Percentiles rank a stretch among this genome's conserved stretches.
These are phyloP conservation scores for Phytophthora tubulina DNA, from an alignment of 352 stramenopile genomes.

Conservation along the genomic window DNA sequence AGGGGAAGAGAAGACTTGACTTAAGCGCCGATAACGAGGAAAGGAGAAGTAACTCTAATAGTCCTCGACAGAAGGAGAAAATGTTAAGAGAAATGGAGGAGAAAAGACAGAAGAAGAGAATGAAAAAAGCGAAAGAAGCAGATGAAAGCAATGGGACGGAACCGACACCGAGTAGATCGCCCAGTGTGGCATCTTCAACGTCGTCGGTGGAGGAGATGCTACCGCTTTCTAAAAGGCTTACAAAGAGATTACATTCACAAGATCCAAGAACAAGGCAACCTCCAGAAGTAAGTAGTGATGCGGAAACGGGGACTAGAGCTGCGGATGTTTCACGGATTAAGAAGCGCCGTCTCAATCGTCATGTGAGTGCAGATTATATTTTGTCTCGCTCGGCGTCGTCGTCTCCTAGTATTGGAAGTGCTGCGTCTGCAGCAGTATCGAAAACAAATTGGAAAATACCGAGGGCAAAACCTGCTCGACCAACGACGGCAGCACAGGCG, in stretches of 20 bases:
- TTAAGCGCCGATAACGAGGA: conserved; percentile 8
- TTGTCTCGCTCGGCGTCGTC: conserved; percentile 27
- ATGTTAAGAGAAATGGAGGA: conserved; percentile 22
- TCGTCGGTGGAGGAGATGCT: conserved; percentile 21
- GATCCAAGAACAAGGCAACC: background rate
- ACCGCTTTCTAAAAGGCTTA: background rate
- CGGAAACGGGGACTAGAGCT: conserved; percentile 4
- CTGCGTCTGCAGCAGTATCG: background rate
- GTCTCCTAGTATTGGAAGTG: conserved; percentile 17
- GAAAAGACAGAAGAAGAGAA: conserved; percentile 32
- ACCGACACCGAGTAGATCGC: conserved; percentile 4
- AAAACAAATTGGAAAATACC: conserved; percentile 31
- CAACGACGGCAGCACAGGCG: conserved; percentile 41
- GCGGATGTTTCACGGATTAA: conserved; percentile 9
- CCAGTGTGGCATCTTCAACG: conserved; percentile 10
- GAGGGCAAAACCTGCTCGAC: conserved; percentile 15
- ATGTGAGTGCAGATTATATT: conserved; percentile 28
- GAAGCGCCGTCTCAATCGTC: conserved; percentile 35
- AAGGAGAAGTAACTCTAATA: background rate
- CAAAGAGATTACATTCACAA: conserved; percentile 13
- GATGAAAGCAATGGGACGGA: conserved; percentile 1
- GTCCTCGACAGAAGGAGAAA: conserved; percentile 20
- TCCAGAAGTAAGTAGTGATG: conserved; percentile 17
- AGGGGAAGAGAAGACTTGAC: conserved; percentile 12
- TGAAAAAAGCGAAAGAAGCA: conserved; percentile 13